Evolutionary conservation across 495 filamentous ascomycete genomes (phyloP), one percentile per base, ranked within the genome.

Genomic region (Aspergillus diversus): DNA sequence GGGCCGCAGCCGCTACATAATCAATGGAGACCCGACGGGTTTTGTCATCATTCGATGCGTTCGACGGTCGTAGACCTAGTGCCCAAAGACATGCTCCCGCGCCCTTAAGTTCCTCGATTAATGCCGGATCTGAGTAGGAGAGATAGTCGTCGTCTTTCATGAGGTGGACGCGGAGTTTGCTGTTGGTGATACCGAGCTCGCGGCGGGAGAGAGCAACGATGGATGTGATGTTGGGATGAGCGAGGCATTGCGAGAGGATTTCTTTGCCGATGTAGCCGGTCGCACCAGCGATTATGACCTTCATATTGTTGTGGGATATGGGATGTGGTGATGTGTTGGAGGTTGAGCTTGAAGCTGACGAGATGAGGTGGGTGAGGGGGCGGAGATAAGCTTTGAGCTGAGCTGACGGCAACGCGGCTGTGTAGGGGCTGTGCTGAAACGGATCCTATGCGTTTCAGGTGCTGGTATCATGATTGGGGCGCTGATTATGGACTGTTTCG

Each of bases 71-170:
- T 64, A 63, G 60, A 81, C 59, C 59, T 4, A 61, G 12, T 0
- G 59, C 15, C 83, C 83, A 86, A 32, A 86, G 74, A 66, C 83
- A 86, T 15, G 75, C 81, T 37, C 82, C 75, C 1, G 80, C 83
- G 39, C 79, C 82, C n/a, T 66, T 57, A 4, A 86, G 65, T n/a
- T 77, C 68, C 16, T 71, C 52, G 13, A 80, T 50, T 7, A 65
- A 33, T 11, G 82, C 63, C 4, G 71, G 65, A 0, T 70, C 70
- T 0, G 81, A 67, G 57, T 82, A 84, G 1, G 53, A 58, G 1
- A 71, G 69, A 60, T 84, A 86, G 60, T 86, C 80, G 9, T 75
- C 61, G 21, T 61, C 50, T 33, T 42, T 46, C 17, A 83, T 72
- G 1, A 79, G 39, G 12, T 82, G 66, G 3, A 77, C 71, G 33